These are phyloP conservation scores for Tolypocladium sp. DNA, from an alignment of 2,329 filamentous ascomycete species.

Conservation along the genomic window DNA sequence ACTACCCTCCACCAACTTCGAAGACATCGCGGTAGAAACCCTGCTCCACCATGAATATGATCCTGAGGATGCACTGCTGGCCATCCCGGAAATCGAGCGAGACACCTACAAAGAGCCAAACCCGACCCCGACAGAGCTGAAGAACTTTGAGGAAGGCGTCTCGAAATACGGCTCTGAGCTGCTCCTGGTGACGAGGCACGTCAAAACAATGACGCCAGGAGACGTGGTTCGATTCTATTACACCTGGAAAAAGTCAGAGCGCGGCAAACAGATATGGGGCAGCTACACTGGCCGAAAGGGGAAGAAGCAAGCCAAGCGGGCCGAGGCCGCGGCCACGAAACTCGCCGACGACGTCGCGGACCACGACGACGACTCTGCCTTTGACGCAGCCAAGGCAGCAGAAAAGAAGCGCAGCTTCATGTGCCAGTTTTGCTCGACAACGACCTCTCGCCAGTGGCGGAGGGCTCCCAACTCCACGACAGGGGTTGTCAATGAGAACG, in stretches of 20 bases:
- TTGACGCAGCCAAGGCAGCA: conserved; percentile 77
- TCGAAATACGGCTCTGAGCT: conserved; percentile 87
- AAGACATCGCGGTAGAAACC: conserved; percentile 72
- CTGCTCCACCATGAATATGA: conserved; percentile 67
- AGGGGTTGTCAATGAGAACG: conserved; percentile 57
- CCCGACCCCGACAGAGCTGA: conserved; percentile 66
- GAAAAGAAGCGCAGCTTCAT: conserved; percentile 75
- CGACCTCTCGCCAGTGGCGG: conserved; percentile 80
- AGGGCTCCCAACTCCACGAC: conserved; percentile 72
- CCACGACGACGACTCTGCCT: conserved; percentile 88
- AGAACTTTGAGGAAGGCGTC: conserved; percentile 88
- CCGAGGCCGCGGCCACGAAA: conserved; percentile 62
- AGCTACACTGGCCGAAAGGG: conserved; percentile 80
- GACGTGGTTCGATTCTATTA: conserved; percentile 92
- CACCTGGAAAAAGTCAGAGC: conserved; percentile 90
- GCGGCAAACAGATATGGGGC: conserved; percentile 83
- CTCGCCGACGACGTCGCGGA: conserved; percentile 89
- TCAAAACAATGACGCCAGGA: conserved; percentile 71
- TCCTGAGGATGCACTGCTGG: conserved; percentile 57
- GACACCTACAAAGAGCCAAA: conserved; percentile 77
- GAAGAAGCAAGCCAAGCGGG: conserved; percentile 75
- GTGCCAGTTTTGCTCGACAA: conserved; percentile 86
- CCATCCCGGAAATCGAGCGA: conserved; percentile 58
- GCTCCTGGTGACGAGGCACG: conserved; percentile 71
- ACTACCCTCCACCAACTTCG: conserved; percentile 71